These are phyloP conservation scores for Cladosporium phlei DNA, from an alignment of 2,329 filamentous ascomycete species.

Conservation along the genomic window DNA sequence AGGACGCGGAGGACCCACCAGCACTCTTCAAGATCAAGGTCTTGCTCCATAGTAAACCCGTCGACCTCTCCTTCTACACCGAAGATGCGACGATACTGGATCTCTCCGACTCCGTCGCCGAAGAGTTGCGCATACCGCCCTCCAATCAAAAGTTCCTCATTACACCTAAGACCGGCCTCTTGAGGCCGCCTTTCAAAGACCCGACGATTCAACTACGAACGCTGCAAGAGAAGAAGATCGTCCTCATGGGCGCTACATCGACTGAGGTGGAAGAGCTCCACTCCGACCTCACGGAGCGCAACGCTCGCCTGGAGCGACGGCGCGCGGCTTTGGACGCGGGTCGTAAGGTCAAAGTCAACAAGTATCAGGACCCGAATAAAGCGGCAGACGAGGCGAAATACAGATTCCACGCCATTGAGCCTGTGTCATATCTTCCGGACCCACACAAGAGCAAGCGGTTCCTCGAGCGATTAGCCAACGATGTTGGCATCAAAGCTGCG, in stretches of 20 bases:
- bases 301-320: constrained; percentile 41
- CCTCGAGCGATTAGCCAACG: constrained; percentile 69
- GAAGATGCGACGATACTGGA: constrained; percentile 50
- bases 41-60: constrained; percentile 50
- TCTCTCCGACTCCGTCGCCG: constrained; percentile 56
- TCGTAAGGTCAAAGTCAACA: constrained; percentile 31
- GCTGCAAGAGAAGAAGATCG: constrained; percentile 56
- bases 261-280: constrained; percentile 56
- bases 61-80: constrained; percentile 45
- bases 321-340: constrained; percentile 37
- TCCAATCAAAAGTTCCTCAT: constrained; percentile 65
- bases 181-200: constrained; percentile 61
- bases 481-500: constrained; percentile 75
- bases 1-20: constrained; percentile 1
- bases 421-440: constrained; percentile 71
- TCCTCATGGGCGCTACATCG: constrained; percentile 59
- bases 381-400: constrained; percentile 61
- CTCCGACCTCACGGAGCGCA: constrained; percentile 46
- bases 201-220: constrained; percentile 47
- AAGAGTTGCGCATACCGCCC: constrained; percentile 54
- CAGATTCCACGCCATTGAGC: constrained; percentile 74
- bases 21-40: constrained; percentile 43
- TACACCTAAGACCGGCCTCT: constrained; percentile 59
- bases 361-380: constrained; percentile 43
- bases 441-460: constrained; percentile 67